Base-by-base conservation (phyloP, 2,329 filamentous ascomycete genomes). In the Rhinocladiella similis region DNA sequence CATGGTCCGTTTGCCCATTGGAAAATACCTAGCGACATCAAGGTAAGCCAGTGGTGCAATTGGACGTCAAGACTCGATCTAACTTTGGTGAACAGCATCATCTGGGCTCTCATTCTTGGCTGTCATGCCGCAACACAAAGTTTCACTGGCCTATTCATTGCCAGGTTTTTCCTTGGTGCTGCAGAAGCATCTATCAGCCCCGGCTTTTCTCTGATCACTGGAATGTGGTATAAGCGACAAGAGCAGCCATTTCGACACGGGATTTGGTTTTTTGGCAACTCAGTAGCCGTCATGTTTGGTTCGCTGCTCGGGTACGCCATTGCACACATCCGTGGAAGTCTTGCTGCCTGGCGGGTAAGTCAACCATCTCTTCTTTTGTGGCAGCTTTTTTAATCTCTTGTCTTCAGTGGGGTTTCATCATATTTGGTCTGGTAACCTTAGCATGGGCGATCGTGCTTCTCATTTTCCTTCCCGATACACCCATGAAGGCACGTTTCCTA, bases 101-200 rank as follows among this genome's bases (percentile, higher is more conserved):
- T 12, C 29, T 33, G 29, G 29, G 29, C 29, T 33, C 3, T 33
- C 10, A 9, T 33, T 12, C 29, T 33, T 12, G 6, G 7, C 5
- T 33, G 6, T 9, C 6, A 10, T 10, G 29, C 29, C 10, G 71
- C 72, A 1, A 70, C 72, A 2, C 70, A 66, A n/a, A 69, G 72
- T 56, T 75, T 72, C 56, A 64, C 59, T 6, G 72, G 68, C 3
- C 63, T 77, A 4, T 73, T 77, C 65, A 66, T 70, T 1, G 68
- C 72, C 25, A 68, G 76, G 3, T 75, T 77, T 53, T 69, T 78
- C 56, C 71, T 77, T 13, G 75, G 75, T 5, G 68, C 68, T 2
- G 70, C 73, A 18, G 75, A 77, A 59, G 70, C 69, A 2, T 69
- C 66, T 20, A 60, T 72, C 6, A 67, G 69, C 6, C 72, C 72